These are phyloP conservation scores for Leccinum ochraceum DNA, from an alignment of 768 basidiomycete species.

Conservation along the genomic window DNA sequence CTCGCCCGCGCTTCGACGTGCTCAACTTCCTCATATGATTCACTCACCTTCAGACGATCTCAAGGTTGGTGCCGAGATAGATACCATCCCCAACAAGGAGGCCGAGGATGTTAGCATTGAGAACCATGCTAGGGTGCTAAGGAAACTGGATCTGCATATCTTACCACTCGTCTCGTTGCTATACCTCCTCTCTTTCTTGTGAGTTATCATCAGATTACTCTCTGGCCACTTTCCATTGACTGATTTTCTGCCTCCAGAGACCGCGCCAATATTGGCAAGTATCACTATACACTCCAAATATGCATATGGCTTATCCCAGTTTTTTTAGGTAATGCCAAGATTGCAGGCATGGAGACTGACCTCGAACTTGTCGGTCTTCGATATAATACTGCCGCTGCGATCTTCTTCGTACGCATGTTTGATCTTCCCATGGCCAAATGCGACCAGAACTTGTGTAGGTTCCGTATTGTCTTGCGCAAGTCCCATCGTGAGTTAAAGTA, in stretches of 20 bases:
- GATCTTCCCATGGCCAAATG: not conserved
- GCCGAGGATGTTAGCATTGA: not conserved
- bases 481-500: constrained; percentile 37
- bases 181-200: constrained; percentile 1
- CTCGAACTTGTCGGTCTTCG: constrained; percentile 36
- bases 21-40: constrained; percentile 1
- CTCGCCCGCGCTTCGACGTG: not conserved
- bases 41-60: not conserved
- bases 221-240: not conserved
- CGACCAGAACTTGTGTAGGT: constrained; percentile 23
- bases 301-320: constrained; percentile 5
- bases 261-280: constrained; percentile 45
- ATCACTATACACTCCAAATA: not conserved
- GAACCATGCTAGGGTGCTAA: not conserved
- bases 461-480: constrained; percentile 38
- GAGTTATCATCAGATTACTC: not conserved
- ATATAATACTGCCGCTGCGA: constrained; percentile 40
- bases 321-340: constrained; percentile 39
- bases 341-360: constrained; percentile 48
- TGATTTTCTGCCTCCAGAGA: constrained; percentile 32
- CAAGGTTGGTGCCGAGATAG: constrained; percentile 5
- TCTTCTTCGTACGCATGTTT: constrained; percentile 36
- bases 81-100: constrained; percentile 16
- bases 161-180: not conserved
- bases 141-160: not conserved